Evolutionary conservation across 2,329 filamentous ascomycete species (phyloP).

Genomic region (Aureobasidium sp.): DNA sequence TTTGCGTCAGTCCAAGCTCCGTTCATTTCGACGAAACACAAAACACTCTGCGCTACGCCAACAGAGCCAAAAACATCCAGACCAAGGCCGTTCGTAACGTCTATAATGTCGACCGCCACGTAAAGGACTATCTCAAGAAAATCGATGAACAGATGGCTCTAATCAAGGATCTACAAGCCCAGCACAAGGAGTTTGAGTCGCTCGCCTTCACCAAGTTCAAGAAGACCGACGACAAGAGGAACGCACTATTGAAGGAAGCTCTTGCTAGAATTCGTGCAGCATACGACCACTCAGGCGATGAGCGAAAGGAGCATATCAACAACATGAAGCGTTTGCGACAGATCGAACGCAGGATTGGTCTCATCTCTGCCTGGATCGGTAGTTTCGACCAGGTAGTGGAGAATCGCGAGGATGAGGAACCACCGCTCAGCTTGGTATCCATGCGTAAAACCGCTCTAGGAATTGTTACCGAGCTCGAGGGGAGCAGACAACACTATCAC

Average conservation of each 20-base stretch:
- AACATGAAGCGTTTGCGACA: constrained; percentile 75
- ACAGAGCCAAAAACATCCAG: constrained; percentile 98
- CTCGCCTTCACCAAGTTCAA: constrained; percentile 79
- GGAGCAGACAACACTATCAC: constrained; percentile 82
- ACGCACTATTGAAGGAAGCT: constrained; percentile 66
- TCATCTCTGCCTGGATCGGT: constrained; percentile 86
- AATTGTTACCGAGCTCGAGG: constrained; percentile 79
- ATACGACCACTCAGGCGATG: constrained; percentile 68
- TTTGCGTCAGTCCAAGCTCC: constrained; percentile 93
- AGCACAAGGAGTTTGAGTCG: constrained; percentile 81
- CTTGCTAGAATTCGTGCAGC: constrained; percentile 69
- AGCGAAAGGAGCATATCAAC: constrained; percentile 68
- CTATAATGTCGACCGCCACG: constrained; percentile 97
- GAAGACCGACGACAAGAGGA: constrained; percentile 81
- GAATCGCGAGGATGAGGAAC: constrained; percentile 56
- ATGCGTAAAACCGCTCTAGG: constrained; percentile 85
- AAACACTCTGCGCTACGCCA: constrained; percentile 94
- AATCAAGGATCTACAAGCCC: constrained; percentile 89
- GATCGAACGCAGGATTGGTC: constrained; percentile 72
- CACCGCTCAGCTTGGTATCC: constrained; percentile 56
- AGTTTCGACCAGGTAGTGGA: constrained; percentile 82
- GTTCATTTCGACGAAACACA: constrained; percentile 97
- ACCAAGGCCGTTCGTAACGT: constrained; percentile 99
- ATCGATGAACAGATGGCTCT: constrained; percentile 97
- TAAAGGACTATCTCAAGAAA: constrained; percentile 98